Conservation (phyloP, 495 filamentous ascomycete species). For the Cenococcum geophilum region DNA sequence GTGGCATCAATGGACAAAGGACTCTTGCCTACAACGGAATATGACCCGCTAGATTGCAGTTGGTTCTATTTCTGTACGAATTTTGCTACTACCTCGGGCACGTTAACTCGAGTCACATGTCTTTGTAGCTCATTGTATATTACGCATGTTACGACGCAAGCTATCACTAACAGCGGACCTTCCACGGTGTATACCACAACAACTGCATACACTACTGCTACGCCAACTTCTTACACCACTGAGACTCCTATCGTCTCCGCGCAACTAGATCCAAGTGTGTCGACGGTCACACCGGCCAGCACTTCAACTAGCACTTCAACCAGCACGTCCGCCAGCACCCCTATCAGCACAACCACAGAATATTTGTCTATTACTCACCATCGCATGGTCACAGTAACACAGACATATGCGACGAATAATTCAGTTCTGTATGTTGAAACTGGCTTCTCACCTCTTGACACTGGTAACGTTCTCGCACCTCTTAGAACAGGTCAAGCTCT, state of each 20-base stretch:
- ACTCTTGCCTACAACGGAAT: too few relatives aligned
- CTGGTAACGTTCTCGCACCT: neutral
- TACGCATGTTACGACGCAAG: neutral
- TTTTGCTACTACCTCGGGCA: neutral
- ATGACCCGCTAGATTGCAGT: neutral
- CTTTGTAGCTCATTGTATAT: neutral
- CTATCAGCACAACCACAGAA: neutral
- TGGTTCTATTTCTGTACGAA: neutral
- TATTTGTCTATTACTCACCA: neutral
- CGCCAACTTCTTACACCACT: neutral
- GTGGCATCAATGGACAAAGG: neutral
- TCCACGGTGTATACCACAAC: neutral
- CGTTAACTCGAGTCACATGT: neutral
- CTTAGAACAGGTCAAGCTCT: neutral
- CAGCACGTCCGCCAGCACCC: neutral
- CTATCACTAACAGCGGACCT: neutral
- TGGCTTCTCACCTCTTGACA: neutral
- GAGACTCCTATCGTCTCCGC: too few relatives aligned
- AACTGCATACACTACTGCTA: neutral
- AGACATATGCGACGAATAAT: neutral
- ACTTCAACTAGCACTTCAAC: neutral
- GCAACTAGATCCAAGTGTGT: too few relatives aligned
- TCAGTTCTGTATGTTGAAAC: neutral
- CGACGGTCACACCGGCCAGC: neutral
- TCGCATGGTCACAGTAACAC: neutral